Evolutionary conservation across 2,329 filamentous ascomycete species (phyloP), one percentile per base, ranked within the genome.

Genomic region (Botrytis tulipae): DNA sequence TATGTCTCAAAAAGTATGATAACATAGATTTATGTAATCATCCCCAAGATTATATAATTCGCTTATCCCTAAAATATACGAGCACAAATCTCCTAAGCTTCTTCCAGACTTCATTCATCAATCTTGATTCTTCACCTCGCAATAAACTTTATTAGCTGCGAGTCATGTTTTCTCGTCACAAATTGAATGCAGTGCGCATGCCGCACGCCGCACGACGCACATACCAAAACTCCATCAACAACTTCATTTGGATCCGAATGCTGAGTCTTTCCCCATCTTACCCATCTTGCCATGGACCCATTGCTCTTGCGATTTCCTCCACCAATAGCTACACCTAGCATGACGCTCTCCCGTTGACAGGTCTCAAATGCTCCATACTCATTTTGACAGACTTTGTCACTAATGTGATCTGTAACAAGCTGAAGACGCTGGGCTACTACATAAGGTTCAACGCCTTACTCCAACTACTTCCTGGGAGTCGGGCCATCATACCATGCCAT

Each of bases 381-480:
- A 68, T 68, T 42, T 57, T 37, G 54, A 44, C 66, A 68, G 25
- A 57, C 16, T 68, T 68, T 68, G 7, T 42, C 8, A 68, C 35
- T 57, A 25, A 42, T 42, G 5, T 25, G 48, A 40, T 57, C 66
- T 68, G n/a, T 29, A 54, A 40, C 65, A 54, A 54, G 46, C 65
- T 29, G 46, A 54, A 42, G 65, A 40, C n/a, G 25, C 22, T 29
- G 46, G 25, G 25, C 32, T 35, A 25, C 14, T 25, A 68, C 46
- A 40, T 57, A 57, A 68, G 48, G 65, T 68, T 68, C 65, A 54
- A 42, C 46, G 25, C 65, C 51, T 68, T 54, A 57, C 46, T 54
- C 65, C 46, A 57, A 40, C 40, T n/a, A 40, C 65, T 40, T 51
- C 2, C 32, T 40, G 9, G 44, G 16, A 40, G 51, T 57, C 51